These are phyloP conservation scores for Solanum medicagineum DNA, from an alignment of 257 asterid species.

Conservation along the genomic window DNA sequence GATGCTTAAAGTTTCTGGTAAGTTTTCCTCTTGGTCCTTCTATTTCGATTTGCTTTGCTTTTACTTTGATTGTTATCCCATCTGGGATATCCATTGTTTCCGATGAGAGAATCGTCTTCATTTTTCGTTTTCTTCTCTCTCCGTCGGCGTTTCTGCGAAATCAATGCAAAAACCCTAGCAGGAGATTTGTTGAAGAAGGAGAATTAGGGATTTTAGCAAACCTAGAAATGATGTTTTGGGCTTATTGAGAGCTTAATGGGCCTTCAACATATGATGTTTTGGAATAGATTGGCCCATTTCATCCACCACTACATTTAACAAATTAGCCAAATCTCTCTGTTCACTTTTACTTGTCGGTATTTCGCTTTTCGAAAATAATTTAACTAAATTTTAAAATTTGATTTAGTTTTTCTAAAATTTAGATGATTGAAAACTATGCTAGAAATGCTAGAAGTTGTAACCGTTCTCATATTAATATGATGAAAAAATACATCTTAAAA, in stretches of 20 bases:
- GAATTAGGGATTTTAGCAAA: neutral
- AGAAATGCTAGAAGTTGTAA: no score
- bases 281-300: neutral
- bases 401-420: no score
- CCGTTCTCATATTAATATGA: no score
- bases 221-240: neutral
- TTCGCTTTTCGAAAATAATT: no score
- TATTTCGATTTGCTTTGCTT: neutral
- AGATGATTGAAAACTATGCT: no score
- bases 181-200: neutral
- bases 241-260: neutral
- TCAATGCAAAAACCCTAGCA: neutral
- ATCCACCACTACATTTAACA: rapidly evolving
- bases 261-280: neutral
- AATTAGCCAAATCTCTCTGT: neutral
- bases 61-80: neutral
- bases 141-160: neutral
- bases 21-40: neutral
- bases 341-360: no score
- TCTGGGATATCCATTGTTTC: neutral
- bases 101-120: neutral
- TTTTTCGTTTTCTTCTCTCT: neutral
- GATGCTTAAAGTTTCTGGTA: neutral
- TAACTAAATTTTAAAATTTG: no score
- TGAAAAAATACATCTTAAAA: no score